A percentile compares a stretch with the other conserved stretches of the same genome.
phyloP scores from a whole-genome alignment of 371 early-diverging fungal species.

The Lichtheimia hyalospora region DNA sequence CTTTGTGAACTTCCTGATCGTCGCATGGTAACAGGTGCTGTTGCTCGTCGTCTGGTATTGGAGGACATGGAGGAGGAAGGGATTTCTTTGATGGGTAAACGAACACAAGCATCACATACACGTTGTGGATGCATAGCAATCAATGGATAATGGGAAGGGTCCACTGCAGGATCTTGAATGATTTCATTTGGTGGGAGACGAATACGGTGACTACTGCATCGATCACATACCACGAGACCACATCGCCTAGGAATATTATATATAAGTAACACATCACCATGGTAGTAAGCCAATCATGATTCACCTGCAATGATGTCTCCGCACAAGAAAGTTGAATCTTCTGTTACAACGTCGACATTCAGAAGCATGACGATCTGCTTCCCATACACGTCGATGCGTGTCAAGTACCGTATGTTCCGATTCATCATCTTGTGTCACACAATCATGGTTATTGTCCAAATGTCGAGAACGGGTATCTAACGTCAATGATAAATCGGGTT shows the following conservation, averaged over 20 bases:
- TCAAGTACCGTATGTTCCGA: constrained; percentile 22
- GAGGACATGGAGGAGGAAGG: constrained; percentile 11
- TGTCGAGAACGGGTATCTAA: neutral
- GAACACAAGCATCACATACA: constrained; percentile 46
- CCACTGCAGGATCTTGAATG: constrained; percentile 45
- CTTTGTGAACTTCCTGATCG: constrained; percentile 53
- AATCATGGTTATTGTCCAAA: neutral
- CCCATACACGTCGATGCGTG: constrained; percentile 52
- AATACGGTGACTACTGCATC: constrained; percentile 57
- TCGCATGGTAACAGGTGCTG: constrained; percentile 23
- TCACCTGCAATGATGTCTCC: constrained; percentile 79
- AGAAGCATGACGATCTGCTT: constrained; percentile 64
- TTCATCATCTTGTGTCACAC: constrained; percentile 8
- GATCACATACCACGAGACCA: constrained; percentile 75
- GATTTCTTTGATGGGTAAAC: constrained; percentile 19
- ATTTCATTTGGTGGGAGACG: constrained; percentile 47
- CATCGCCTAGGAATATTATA: constrained; percentile 55
- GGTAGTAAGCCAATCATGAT: too few species aligned
- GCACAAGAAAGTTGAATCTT: constrained; percentile 62
- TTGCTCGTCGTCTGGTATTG: constrained; percentile 3
- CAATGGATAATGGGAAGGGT: constrained; percentile 37
- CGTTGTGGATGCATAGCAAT: constrained; percentile 48
- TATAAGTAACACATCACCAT: constrained; percentile 7
- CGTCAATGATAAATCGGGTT: too few species aligned
- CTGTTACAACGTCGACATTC: constrained; percentile 68